phyloP scores from a whole-genome alignment of 768 basidiomycete genomes.

The Amanita jacksonii region DNA sequence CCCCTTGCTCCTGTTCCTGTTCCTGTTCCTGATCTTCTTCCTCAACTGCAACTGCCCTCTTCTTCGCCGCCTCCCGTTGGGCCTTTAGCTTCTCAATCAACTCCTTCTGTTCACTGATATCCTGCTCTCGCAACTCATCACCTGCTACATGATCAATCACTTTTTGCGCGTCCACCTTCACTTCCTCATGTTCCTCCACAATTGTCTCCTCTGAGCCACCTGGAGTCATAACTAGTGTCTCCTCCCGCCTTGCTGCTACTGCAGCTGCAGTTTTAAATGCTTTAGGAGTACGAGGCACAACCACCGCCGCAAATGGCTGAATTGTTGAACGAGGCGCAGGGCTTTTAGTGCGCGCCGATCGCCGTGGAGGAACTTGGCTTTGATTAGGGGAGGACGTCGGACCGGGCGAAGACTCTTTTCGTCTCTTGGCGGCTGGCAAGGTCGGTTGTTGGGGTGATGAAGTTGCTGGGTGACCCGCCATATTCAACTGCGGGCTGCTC shows the following conservation, averaged over 20 bases:
- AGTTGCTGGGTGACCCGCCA: slow-evolving; percentile 30
- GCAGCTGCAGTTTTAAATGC: slow-evolving; percentile 7
- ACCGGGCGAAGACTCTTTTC: slow-evolving; percentile 51
- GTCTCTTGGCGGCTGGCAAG: slow-evolving; percentile 48
- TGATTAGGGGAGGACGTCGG: slow-evolving; percentile 21
- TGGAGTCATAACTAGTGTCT: slow-evolving; percentile 31
- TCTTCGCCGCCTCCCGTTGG: slow-evolving; percentile 35
- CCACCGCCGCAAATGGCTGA: slow-evolving; percentile 25
- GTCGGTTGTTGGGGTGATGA: slow-evolving; percentile 29
- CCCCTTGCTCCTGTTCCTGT: slow-evolving; percentile 41
- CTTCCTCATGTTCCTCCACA: slow-evolving; percentile 56
- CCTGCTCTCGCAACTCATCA: slow-evolving; percentile 54
- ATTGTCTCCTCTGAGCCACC: slow-evolving; percentile 53
- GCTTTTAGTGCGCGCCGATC: slow-evolving; percentile 33
- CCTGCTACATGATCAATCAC: slow-evolving; percentile 47
- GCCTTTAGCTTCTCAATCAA: slow-evolving; percentile 66
- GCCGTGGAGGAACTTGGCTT: slow-evolving; percentile 13
- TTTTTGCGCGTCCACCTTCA: slow-evolving; percentile 44
- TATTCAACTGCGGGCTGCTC: slow-evolving; percentile 21
- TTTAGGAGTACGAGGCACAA: slow-evolving; percentile 23
- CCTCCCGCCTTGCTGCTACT: slow-evolving; percentile 21
- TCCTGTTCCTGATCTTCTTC: slow-evolving; percentile 19
- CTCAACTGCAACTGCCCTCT: slow-evolving; percentile 18
- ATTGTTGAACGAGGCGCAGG: slow-evolving; percentile 27
- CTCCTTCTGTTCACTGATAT: slow-evolving; percentile 70